These are phyloP conservation scores for Cordyceps farinosa DNA, from an alignment of 2,329 filamentous ascomycete species.

Conservation along the genomic window DNA sequence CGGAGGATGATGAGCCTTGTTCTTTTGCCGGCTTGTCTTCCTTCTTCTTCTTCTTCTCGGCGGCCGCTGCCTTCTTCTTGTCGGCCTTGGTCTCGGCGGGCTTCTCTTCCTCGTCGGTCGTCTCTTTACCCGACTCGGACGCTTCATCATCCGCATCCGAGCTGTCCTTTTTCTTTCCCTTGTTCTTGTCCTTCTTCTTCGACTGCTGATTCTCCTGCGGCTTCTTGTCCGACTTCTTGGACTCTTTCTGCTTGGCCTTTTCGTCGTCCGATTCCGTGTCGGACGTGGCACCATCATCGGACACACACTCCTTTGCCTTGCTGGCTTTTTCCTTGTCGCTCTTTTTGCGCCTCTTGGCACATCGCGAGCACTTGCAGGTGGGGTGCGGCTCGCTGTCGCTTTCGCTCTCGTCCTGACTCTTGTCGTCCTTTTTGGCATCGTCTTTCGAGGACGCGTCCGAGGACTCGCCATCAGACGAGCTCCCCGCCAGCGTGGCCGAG, in stretches of 20 bases:
- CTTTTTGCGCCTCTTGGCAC: constrained; percentile 9
- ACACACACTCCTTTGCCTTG: background rate
- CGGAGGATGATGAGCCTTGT: background rate
- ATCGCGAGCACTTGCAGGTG: constrained; percentile 9
- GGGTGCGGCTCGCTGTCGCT: constrained; percentile 12
- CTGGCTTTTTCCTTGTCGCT: background rate
- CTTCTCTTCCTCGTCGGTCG: constrained; percentile 15
- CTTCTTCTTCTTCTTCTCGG: constrained; percentile 19
- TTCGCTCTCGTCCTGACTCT: background rate
- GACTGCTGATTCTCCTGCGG: constrained; percentile 14
- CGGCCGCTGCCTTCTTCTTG: background rate
- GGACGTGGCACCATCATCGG: background rate
- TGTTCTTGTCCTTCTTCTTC: constrained; percentile 23
- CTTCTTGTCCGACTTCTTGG: constrained; percentile 9
- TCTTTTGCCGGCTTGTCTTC: constrained; percentile 16
- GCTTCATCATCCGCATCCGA: constrained; percentile 27
- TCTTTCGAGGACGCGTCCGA: constrained; percentile 22
- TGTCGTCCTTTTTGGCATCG: constrained; percentile 12
- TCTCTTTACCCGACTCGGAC: constrained; percentile 25
- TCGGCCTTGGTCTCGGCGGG: constrained; percentile 15
- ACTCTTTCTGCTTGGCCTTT: background rate
- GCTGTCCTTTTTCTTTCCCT: constrained; percentile 23
- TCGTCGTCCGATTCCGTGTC: background rate
- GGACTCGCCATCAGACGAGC: constrained; percentile 15
- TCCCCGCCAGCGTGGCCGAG: constrained; percentile 17